Evolutionary conservation across 169 alveolate genomes (phyloP).

Genomic region (Plasmodium knowlesi): DNA sequence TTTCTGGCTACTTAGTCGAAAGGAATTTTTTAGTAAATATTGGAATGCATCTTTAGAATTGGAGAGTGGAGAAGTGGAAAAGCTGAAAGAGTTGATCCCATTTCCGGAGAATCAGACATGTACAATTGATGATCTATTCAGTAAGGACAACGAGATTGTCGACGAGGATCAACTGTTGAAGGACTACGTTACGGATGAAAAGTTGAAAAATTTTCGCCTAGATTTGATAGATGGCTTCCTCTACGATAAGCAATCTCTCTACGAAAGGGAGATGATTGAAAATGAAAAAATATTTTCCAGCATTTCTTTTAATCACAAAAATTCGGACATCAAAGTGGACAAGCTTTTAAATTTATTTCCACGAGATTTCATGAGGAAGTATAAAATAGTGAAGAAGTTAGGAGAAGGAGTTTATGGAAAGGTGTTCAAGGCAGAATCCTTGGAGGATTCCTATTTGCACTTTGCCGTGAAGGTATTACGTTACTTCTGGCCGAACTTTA

Average conservation of each 20-base stretch:
- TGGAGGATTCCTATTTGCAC: constrained; percentile 58
- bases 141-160: not conserved
- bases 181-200: constrained; percentile 60
- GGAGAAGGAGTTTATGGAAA: constrained; percentile 88
- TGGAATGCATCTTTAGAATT: constrained; percentile 5
- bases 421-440: constrained; percentile 77
- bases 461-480: constrained; percentile 55
- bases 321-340: constrained; percentile 25
- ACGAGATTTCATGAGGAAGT: constrained; percentile 68
- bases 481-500: constrained; percentile 68
- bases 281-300: constrained; percentile 45
- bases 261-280: constrained; percentile 64
- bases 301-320: constrained; percentile 40
- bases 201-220: constrained; percentile 24
- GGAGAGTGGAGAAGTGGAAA: constrained; percentile 40
- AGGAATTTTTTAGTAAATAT: constrained; percentile 28
- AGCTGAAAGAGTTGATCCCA: constrained; percentile 8
- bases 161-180: constrained; percentile 4
- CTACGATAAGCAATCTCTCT: constrained; percentile 60
- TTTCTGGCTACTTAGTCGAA: constrained; percentile 37
- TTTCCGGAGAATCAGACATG: not conserved
- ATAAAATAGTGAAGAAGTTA: constrained; percentile 76
- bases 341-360: constrained; percentile 68
- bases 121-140: constrained; percentile 7
- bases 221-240: constrained; percentile 42